Conservation (phyloP, 148 eudicot species). For the Euryodendron excelsum region DNA sequence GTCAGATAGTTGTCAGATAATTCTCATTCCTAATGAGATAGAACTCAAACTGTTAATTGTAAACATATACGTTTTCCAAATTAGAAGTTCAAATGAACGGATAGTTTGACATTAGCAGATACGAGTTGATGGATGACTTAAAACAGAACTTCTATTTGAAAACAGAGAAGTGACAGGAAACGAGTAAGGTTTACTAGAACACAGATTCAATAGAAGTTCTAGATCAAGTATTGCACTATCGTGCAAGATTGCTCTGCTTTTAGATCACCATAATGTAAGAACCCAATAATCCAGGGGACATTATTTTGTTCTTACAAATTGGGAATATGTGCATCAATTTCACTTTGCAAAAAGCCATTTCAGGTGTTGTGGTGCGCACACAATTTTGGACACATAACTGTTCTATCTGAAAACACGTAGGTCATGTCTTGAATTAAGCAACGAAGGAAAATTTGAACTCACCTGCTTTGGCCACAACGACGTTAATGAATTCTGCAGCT, state of each 20-base stretch:
- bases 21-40: neutral
- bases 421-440: neutral
- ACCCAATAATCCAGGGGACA: no score
- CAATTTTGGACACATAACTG: neutral
- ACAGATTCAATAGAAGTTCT: neutral
- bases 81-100: neutral
- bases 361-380: neutral
- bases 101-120: neutral
- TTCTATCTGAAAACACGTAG: neutral
- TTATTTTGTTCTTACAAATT: no score
- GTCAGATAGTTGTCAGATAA: neutral
- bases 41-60: neutral
- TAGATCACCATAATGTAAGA: no score
- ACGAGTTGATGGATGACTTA: neutral
- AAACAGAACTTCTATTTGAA: neutral
- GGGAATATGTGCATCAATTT: neutral
- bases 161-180: neutral
- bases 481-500: constrained; percentile 85
- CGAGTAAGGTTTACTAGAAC: neutral
- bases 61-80: neutral
- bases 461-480: constrained; percentile 99
- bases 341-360: neutral
- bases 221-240: neutral
- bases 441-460: constrained; percentile 29
- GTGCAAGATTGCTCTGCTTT: neutral